Evolutionary conservation across 768 basidiomycete species (phyloP).

Genomic region (Termitomyces sp.): DNA sequence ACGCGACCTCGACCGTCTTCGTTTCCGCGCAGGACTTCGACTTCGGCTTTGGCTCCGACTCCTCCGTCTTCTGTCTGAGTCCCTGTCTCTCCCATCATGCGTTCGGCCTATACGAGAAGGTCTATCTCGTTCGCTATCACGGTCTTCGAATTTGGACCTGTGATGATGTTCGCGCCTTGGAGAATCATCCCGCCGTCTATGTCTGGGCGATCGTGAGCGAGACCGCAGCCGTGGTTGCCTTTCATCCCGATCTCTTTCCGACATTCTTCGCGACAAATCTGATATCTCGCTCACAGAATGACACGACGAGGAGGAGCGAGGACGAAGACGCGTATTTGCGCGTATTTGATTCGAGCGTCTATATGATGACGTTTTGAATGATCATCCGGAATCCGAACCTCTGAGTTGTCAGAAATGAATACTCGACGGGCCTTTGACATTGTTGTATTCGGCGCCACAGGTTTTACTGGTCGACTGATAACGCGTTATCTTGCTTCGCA

Average conservation of each 20-base stretch:
- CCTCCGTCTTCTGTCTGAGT: constrained; percentile 17
- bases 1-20: constrained; percentile 29
- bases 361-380: constrained; percentile 1
- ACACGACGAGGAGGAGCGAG: background rate
- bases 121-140: background rate
- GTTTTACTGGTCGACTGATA: constrained; percentile 68
- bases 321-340: constrained; percentile 8
- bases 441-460: constrained; percentile 72
- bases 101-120: background rate
- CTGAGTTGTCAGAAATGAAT: constrained; percentile 17
- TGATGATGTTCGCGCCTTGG: constrained; percentile 2
- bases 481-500: constrained; percentile 63
- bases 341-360: constrained; percentile 2
- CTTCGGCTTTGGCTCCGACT: constrained; percentile 21
- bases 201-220: constrained; percentile 1
- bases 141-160: background rate
- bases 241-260: constrained; percentile 1
- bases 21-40: constrained; percentile 26
- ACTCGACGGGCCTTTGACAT: constrained; percentile 36
- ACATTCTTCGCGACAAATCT: background rate
- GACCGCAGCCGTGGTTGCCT: background rate
- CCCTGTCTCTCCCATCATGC: background rate
- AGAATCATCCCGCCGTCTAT: constrained; percentile 1
- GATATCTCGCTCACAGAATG: background rate
- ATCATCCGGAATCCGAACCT: constrained; percentile 2